Conservation (phyloP, 768 basidiomycete genomes). For the Tephrocybe sp. region DNA sequence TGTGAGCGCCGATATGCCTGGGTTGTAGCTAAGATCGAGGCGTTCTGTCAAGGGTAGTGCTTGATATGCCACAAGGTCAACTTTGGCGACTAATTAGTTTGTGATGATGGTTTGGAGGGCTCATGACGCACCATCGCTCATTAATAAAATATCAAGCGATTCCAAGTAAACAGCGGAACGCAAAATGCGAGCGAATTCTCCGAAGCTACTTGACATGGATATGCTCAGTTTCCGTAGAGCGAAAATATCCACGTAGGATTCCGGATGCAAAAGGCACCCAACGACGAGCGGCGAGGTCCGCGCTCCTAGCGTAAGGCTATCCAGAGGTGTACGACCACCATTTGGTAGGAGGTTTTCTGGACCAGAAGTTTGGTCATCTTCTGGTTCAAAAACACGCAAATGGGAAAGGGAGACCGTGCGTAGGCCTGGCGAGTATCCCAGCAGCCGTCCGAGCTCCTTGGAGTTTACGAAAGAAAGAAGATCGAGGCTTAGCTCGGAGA, state of each 20-base stretch:
- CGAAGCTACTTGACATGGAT: constrained; percentile 25
- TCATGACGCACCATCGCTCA: constrained; percentile 25
- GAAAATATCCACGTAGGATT: constrained; percentile 16
- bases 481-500: constrained; percentile 20
- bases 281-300: constrained; percentile 24
- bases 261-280: constrained; percentile 21
- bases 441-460: constrained; percentile 13
- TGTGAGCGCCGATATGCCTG: constrained; percentile 19
- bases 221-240: constrained; percentile 22
- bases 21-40: constrained; percentile 24
- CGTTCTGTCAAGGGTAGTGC: constrained; percentile 15
- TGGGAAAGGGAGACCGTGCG: constrained; percentile 21
- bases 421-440: constrained; percentile 18
- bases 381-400: constrained; percentile 7
- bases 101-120: too few species aligned
- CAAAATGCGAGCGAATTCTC: constrained; percentile 23
- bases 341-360: background rate
- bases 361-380: constrained; percentile 2
- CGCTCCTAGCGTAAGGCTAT: constrained; percentile 23
- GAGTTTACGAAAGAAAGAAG: constrained; percentile 18
- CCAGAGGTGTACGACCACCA: constrained; percentile 14
- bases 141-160: constrained; percentile 22
- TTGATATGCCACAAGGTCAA: constrained; percentile 21
- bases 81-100: background rate
- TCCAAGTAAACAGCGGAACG: constrained; percentile 20